Evolutionary conservation across 139 green algal species (phyloP), one percentile per base, ranked within the genome.

Genomic region (Closterium sp.): DNA sequence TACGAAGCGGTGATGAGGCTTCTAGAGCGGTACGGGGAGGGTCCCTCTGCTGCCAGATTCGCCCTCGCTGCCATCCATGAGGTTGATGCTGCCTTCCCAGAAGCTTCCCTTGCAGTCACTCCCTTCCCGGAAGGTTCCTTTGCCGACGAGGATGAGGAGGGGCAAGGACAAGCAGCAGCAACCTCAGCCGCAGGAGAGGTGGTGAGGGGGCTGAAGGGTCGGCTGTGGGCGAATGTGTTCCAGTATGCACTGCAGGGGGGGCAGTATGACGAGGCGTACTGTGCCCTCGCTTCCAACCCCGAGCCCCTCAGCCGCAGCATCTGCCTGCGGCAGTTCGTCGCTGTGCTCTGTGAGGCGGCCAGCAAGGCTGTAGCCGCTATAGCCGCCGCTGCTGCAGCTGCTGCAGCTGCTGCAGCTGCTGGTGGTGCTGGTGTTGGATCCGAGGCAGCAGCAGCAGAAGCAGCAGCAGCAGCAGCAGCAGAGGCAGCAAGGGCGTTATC

Each of bases 1-100:
- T 91, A 87, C 88, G 88, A 91, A 34, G 32, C 35, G 88, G 88
- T 91, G 32, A 87, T 91, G 34, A 10, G 25, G 32, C 88, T 91
- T 10, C 87, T 91, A 10, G 34, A 91, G 88, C 88, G 88, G 16
- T 91, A 91, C 33, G 64, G 69, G n/a, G 32, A 91, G 34, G 25
- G 34, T 1, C 23, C n/a, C 64, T 55, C 32, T 10, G 88, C 88
- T 12, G 25, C 33, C n/a, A 35, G n/a, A 8, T 91, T 87, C 88
- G 88, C 88, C n/a, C 88, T 31, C 32, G 88, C 88, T 9, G 88
- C 88, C 30, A 32, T 91, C 30, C 32, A 91, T 12, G 32, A 91
- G 88, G 10, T 88, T 9, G 88, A 87, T n/a, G 64, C 88, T 10
- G 69, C 69, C n/a, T 34, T 38, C 12, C 66, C 64, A 16, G 34